These are phyloP conservation scores for Elasticomyces elasticus DNA, from an alignment of 495 filamentous ascomycete genomes.

Conservation along the genomic window DNA sequence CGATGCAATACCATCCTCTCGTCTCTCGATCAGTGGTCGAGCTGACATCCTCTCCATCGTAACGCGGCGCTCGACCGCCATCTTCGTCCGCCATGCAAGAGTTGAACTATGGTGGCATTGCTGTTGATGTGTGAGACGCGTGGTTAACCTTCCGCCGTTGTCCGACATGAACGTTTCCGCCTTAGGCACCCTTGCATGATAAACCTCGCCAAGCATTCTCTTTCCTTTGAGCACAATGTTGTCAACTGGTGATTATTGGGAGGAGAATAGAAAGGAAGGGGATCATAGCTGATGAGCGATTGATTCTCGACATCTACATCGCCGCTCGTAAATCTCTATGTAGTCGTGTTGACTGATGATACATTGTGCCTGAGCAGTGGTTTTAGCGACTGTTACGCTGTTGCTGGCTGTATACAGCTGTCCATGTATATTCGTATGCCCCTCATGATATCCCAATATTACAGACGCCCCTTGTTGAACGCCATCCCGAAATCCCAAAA, in stretches of 20 bases:
- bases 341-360: neutral
- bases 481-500: neutral
- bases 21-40: conserved; percentile 16
- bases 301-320: neutral
- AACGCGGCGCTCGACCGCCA: conserved; percentile 1
- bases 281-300: neutral
- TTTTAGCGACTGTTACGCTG: neutral
- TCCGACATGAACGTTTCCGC: neutral
- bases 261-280: neutral
- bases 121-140: too few relatives aligned
- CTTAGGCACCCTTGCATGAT: too few relatives aligned
- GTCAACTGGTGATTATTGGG: neutral
- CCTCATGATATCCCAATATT: neutral
- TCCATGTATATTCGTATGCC: neutral
- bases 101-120: too few relatives aligned
- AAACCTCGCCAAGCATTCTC: too few relatives aligned
- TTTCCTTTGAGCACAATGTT: neutral
- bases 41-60: conserved; percentile 17
- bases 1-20: conserved; percentile 19
- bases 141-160: neutral
- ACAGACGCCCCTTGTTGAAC: neutral
- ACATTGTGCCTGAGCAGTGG: neutral
- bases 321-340: neutral
- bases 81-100: neutral
- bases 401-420: neutral